phyloP scores from a whole-genome alignment of 2,329 filamentous ascomycete genomes.

The Penicillium hordei region DNA sequence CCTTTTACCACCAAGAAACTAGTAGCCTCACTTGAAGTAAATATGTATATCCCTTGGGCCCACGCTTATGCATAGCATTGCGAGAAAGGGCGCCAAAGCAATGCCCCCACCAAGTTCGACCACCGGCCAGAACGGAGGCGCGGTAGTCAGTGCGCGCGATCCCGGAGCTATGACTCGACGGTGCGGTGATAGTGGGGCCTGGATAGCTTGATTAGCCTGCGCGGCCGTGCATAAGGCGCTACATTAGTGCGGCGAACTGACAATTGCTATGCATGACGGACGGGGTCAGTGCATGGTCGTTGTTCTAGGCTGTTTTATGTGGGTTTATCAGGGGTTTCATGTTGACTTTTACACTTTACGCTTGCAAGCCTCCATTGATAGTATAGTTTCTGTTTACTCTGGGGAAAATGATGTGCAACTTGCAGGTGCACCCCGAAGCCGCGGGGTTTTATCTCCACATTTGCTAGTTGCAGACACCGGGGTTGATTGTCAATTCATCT shows the following conservation, averaged over 20 bases:
- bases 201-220: constrained; percentile 15
- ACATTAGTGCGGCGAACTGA: constrained; percentile 28
- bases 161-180: constrained; percentile 20
- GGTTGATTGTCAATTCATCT: neutral
- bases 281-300: constrained; percentile 11
- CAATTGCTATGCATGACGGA: constrained; percentile 21
- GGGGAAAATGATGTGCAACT: constrained; percentile 9
- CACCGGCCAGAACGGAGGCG: constrained; percentile 13
- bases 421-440: constrained; percentile 11
- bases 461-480: neutral
- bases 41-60: constrained; percentile 7
- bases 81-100: constrained; percentile 4
- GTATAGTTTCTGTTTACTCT: neutral
- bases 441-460: neutral
- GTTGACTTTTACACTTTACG: neutral
- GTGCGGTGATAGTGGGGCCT: constrained; percentile 18
- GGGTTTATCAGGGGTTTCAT: constrained; percentile 17
- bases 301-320: neutral
- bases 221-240: constrained; percentile 18
- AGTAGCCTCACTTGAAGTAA: neutral
- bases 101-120: neutral
- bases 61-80: constrained; percentile 26
- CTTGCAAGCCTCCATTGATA: neutral
- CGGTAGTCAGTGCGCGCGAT: constrained; percentile 24
- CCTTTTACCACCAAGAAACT: neutral